phyloP scores from a whole-genome alignment of 306 rosid species.

The Rosa lucieae region DNA sequence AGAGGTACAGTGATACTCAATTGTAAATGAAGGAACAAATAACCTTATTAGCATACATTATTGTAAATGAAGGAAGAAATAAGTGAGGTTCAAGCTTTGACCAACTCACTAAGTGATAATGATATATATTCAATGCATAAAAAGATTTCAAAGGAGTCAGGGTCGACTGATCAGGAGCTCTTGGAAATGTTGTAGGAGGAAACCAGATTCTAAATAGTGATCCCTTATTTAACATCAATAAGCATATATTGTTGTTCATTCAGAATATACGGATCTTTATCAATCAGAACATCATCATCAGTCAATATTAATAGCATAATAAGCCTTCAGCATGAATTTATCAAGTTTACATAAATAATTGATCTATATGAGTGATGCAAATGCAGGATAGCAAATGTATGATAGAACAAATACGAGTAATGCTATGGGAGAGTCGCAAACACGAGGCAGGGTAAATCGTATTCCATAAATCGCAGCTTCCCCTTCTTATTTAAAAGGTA shows the following conservation, averaged over 20 bases:
- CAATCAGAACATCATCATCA: background rate
- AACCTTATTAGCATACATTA: too few relatives aligned
- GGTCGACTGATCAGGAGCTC: conserved; percentile 3
- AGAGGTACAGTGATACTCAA: too few relatives aligned
- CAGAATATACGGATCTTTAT: background rate
- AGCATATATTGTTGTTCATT: background rate
- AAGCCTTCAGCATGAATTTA: background rate
- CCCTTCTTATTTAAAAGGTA: too few relatives aligned
- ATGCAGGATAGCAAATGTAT: too few relatives aligned
- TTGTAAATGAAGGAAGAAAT: background rate
- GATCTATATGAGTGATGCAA: too few relatives aligned
- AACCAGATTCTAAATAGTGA: conserved; percentile 4
- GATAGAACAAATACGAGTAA: too few relatives aligned
- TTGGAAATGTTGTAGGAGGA: background rate
- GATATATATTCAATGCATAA: background rate
- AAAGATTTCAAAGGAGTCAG: background rate
- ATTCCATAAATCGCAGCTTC: too few relatives aligned
- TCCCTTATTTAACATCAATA: background rate
- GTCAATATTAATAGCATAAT: background rate
- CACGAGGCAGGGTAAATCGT: too few relatives aligned
- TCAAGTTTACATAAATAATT: too few relatives aligned
- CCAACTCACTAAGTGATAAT: conserved; percentile 23
- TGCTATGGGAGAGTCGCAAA: too few relatives aligned
- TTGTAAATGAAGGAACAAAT: too few relatives aligned
- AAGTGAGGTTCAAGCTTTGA: conserved; percentile 23